phyloP scores from a whole-genome alignment of 2,329 filamentous ascomycete species.

The Pyrenophora graminea region DNA sequence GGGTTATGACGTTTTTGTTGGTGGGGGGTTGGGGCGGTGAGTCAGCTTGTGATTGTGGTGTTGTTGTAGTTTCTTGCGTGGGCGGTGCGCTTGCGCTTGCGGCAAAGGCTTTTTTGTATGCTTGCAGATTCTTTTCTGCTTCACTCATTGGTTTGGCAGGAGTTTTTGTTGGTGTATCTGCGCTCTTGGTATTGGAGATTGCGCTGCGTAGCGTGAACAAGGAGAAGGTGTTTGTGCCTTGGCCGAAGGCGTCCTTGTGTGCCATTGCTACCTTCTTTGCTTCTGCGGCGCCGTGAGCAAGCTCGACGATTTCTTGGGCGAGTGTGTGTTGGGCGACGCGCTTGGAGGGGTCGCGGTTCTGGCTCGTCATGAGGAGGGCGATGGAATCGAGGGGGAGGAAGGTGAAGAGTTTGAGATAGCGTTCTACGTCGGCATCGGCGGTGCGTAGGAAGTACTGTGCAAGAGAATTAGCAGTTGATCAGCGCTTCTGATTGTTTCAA shows the following conservation, averaged over 20 bases:
- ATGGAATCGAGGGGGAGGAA: slow-evolving; percentile 79
- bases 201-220: slow-evolving; percentile 31
- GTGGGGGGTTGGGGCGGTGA: slow-evolving; percentile 13
- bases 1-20: slow-evolving; percentile 59
- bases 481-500: background rate
- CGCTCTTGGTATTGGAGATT: slow-evolving; percentile 12
- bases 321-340: slow-evolving; percentile 81
- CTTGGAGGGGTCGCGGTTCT: slow-evolving; percentile 68
- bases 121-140: slow-evolving; percentile 20
- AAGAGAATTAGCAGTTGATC: background rate
- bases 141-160: slow-evolving; percentile 5
- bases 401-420: slow-evolving; percentile 85
- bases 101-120: slow-evolving; percentile 36
- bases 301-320: slow-evolving; percentile 77
- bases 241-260: slow-evolving; percentile 55
- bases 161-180: background rate
- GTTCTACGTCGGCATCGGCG: slow-evolving; percentile 79
- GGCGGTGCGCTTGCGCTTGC: slow-evolving; percentile 21
- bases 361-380: slow-evolving; percentile 66
- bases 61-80: slow-evolving; percentile 10
- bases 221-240: slow-evolving; percentile 37
- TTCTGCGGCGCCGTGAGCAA: slow-evolving; percentile 72
- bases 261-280: slow-evolving; percentile 66
- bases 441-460: slow-evolving; percentile 79
- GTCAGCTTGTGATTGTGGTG: background rate